phyloP scores from a whole-genome alignment of 2,329 filamentous ascomycete species.

The Coniochaeta prunicola region DNA sequence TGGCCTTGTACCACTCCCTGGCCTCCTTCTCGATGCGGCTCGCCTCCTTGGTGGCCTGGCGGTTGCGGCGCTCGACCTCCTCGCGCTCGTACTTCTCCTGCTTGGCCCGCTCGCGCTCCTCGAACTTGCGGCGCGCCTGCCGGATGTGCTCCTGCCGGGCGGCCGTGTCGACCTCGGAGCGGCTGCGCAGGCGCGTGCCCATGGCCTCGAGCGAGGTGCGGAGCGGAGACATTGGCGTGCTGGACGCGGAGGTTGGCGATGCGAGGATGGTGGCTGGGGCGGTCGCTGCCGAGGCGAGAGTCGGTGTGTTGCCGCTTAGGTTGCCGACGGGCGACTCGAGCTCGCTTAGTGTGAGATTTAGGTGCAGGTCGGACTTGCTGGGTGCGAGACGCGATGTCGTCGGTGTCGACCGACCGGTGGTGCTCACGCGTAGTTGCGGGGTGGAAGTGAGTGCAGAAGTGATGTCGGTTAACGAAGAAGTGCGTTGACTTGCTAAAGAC shows the following conservation, averaged over 20 bases:
- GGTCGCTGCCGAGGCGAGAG: constrained; percentile 13
- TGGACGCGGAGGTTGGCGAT: constrained; percentile 23
- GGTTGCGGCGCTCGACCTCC: constrained; percentile 50
- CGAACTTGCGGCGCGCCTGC: constrained; percentile 55
- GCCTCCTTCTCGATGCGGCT: constrained; percentile 40
- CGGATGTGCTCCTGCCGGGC: constrained; percentile 50
- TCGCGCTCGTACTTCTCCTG: constrained; percentile 56
- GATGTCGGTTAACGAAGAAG: constrained; percentile 30
- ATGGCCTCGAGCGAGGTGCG: constrained; percentile 50
- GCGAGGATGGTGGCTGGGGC: constrained; percentile 10
- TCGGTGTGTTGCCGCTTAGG: constrained; percentile 16
- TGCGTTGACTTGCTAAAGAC: constrained; percentile 30
- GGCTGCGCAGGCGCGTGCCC: constrained; percentile 52
- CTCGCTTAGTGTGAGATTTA: constrained; percentile 22
- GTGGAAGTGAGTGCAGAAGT: constrained; percentile 11
- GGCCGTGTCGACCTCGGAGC: constrained; percentile 50
- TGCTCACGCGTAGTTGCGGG: constrained; percentile 29
- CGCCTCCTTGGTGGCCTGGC: constrained; percentile 49
- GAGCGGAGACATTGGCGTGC: constrained; percentile 41
- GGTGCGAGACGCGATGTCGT: constrained; percentile 28
- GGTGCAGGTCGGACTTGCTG: constrained; percentile 38
- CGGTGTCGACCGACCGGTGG: constrained; percentile 18
- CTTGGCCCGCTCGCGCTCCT: constrained; percentile 53
- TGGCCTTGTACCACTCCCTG: constrained; percentile 20
- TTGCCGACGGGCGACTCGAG: constrained; percentile 27